Evolutionary conservation across 2,329 filamentous ascomycete genomes (phyloP).

Genomic region (Hypoxylon sp.): DNA sequence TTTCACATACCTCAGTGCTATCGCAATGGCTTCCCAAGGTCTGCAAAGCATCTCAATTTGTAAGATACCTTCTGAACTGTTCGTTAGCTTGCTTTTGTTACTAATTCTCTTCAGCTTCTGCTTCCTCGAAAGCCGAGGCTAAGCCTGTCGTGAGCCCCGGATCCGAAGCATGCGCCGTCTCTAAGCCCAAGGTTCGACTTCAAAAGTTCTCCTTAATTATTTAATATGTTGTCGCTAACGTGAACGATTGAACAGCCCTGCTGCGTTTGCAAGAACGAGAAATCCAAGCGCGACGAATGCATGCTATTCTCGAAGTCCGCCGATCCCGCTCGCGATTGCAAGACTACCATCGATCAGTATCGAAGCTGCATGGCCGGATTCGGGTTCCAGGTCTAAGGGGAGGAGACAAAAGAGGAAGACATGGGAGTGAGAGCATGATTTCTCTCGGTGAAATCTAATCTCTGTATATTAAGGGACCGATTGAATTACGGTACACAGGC

Average conservation of each 20-base stretch:
- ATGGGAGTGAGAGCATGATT: not conserved
- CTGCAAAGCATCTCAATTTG: slow-evolving; percentile 46
- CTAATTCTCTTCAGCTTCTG: slow-evolving; percentile 49
- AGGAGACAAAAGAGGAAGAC: not conserved
- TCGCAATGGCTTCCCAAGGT: slow-evolving; percentile 43
- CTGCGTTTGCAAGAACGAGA: slow-evolving; percentile 98
- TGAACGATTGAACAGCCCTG: slow-evolving; percentile 77
- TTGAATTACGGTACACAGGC: slow-evolving; percentile 33
- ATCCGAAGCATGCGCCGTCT: slow-evolving; percentile 44
- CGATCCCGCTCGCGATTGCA: slow-evolving; percentile 88
- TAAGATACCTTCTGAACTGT: slow-evolving; percentile 33
- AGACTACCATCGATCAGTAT: slow-evolving; percentile 86
- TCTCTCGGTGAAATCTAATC: slow-evolving; percentile 7
- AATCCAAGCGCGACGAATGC: slow-evolving; percentile 93
- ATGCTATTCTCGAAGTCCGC: slow-evolving; percentile 95
- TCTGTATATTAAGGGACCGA: slow-evolving; percentile 39
- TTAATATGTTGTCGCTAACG: slow-evolving; percentile 22
- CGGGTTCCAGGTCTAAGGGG: slow-evolving; percentile 79
- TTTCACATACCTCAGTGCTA: slow-evolving; percentile 1
- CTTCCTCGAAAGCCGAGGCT: slow-evolving; percentile 49
- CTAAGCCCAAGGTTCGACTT: slow-evolving; percentile 54
- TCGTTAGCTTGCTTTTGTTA: not conserved
- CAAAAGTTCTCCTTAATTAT: not conserved
- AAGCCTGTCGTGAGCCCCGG: slow-evolving; percentile 42
- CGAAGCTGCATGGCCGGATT: slow-evolving; percentile 92